Percentiles rank a stretch among this genome's conserved stretches.
phyloP scores from a whole-genome alignment of 768 basidiomycete genomes.

The Trametes cingulata region DNA sequence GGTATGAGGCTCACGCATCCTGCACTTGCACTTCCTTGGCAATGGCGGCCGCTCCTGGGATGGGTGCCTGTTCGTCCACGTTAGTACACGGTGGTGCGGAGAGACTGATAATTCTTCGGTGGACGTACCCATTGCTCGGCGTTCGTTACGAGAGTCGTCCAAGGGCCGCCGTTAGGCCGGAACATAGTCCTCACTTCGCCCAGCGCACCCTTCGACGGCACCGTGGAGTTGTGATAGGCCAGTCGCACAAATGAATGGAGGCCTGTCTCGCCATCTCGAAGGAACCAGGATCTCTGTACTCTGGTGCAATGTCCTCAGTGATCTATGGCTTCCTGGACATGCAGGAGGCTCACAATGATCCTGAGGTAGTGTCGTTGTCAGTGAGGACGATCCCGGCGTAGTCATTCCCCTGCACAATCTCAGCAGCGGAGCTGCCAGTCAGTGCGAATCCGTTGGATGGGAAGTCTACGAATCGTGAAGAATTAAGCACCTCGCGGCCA shows the following conservation, averaged over 20 bases:
- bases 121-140: constrained; percentile 28
- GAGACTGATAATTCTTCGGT: too few relatives aligned
- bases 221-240: constrained; percentile 26
- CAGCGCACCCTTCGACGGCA: constrained; percentile 22
- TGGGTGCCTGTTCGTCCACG: constrained; percentile 20
- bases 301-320: neutral
- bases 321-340: too few relatives aligned
- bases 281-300: constrained; percentile 32
- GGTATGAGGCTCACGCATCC: constrained; percentile 21
- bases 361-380: constrained; percentile 25
- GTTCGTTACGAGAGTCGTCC: constrained; percentile 31
- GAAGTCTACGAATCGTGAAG: constrained; percentile 21
- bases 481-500: too few relatives aligned
- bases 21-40: constrained; percentile 26
- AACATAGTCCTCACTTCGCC: constrained; percentile 36
- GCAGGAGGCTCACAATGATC: constrained; percentile 8
- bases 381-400: constrained; percentile 32
- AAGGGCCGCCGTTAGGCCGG: constrained; percentile 28
- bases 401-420: constrained; percentile 19
- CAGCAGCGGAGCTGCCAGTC: constrained; percentile 10
- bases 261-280: constrained; percentile 30
- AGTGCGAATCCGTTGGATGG: constrained; percentile 25
- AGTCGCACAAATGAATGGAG: constrained; percentile 32
- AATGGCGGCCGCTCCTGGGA: constrained; percentile 24
- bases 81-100: neutral